These are phyloP conservation scores for Aspergillus saccharolyticus DNA, from an alignment of 495 filamentous ascomycete genomes.

Conservation along the genomic window DNA sequence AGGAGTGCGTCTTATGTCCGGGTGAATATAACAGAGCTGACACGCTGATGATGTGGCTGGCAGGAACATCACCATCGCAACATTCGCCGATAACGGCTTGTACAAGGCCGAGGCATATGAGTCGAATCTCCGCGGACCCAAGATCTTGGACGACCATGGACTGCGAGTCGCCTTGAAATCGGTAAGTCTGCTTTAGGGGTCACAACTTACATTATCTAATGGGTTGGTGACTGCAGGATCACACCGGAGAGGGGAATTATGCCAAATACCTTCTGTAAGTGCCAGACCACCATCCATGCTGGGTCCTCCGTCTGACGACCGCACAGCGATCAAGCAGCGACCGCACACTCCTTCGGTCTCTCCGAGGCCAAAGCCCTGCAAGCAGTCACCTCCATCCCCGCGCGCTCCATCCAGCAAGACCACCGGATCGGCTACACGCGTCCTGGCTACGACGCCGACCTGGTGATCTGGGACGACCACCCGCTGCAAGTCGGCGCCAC, in stretches of 20 bases:
- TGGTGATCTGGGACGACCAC: slow-evolving; percentile 64
- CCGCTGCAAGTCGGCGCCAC: slow-evolving; percentile 56
- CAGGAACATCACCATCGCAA: slow-evolving; percentile 33
- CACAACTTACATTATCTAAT: no score
- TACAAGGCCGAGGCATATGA: slow-evolving; percentile 61
- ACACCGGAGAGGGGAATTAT: slow-evolving; percentile 29
- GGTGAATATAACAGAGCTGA: neutral
- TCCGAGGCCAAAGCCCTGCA: slow-evolving; percentile 56
- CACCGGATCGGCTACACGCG: slow-evolving; percentile 58
- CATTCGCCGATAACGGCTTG: slow-evolving; percentile 57
- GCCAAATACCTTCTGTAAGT: slow-evolving; percentile 38
- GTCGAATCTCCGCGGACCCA: slow-evolving; percentile 55
- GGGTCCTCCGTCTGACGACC: neutral
- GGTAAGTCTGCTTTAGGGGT: no score
- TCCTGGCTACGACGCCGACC: slow-evolving; percentile 59
- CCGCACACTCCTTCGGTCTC: slow-evolving; percentile 54
- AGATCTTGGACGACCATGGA: slow-evolving; percentile 54
- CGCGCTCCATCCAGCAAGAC: slow-evolving; percentile 53
- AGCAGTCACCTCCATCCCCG: slow-evolving; percentile 56
- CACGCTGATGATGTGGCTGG: slow-evolving; percentile 7
- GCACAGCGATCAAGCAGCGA: slow-evolving; percentile 46
- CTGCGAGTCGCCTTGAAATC: slow-evolving; percentile 49
- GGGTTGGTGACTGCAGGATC: slow-evolving; percentile 26
- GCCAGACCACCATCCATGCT: neutral
- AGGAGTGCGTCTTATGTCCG: neutral